Evolutionary conservation across 371 early-diverging fungal species (phyloP), one percentile per base, ranked within the genome.

Genomic region (Entomophthora muscae): DNA sequence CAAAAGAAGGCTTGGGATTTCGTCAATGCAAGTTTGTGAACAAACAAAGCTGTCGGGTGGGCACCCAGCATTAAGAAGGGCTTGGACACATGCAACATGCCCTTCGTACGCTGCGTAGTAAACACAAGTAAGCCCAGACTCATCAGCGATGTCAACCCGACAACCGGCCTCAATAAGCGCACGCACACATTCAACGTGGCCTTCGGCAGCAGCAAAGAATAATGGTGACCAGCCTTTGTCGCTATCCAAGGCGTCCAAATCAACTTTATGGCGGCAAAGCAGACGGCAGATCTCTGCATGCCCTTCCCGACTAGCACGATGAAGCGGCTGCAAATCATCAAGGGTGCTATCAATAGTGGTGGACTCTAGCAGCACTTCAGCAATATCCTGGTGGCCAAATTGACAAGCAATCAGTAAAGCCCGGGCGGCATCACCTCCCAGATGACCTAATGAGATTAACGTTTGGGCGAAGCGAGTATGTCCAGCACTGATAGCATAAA

Each of bases 81-180:
- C 71, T 60, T 80, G 70, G 0, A 83, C 84, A 61, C 89, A 88
- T 12, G 85, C 83, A 65, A 84, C 72, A 66, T 93, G 86, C 0
- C 98, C 98, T 69, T 95, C 95, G 69, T 86, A 83, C 0, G 92
- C 92, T n/a, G 93, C 90, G 76, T 91, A 95, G 67, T 93, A 96
- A 57, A 86, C 77, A 0, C 93, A 85, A 0, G 87, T 80, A 72
- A 86, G 88, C 3, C 80, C 84, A 55, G 76, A 81, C 63, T 95
- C 95, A 66, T 97, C 98, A 56, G 79, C 75, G 55, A 84, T 71
- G 61, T 86, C 81, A 53, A 86, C 78, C 32, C 80, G 72, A 64
- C 89, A 86, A 0, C 89, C 90, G 0, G 89, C 86, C n/a, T 81
- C 82, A 17, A 96, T 69, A 60, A 97, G 71, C 3, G 88, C 77